A percentile compares a stretch with the other conserved stretches of the same genome.
These are phyloP conservation scores for Sclerospora graminicola DNA, from an alignment of 352 stramenopile genomes.

Conservation along the genomic window DNA sequence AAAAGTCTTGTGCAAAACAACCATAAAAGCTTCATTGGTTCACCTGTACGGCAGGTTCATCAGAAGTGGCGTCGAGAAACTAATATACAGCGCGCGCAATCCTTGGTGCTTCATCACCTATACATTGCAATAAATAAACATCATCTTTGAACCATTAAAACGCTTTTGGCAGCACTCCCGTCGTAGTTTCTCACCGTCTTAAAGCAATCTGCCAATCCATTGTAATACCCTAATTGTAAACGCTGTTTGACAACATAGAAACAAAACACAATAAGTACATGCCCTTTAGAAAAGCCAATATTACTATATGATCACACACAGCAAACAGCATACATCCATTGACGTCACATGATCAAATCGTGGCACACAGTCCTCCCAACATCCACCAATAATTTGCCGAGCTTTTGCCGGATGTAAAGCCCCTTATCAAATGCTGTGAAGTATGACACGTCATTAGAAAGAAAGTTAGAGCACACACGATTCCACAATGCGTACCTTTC, in stretches of 20 bases:
- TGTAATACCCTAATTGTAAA: slow-evolving; percentile 98
- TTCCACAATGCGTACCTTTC: no score
- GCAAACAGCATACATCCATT: slow-evolving; percentile 81
- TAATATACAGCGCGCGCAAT: slow-evolving; percentile 85
- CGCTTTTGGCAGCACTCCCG: no score
- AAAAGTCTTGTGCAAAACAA: slow-evolving; percentile 27
- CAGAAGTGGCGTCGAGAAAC: slow-evolving; percentile 95
- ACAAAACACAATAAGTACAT: background rate
- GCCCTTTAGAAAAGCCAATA: background rate
- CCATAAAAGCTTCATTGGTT: background rate
- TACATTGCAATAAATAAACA: background rate
- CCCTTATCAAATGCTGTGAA: no score
- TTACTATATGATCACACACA: background rate
- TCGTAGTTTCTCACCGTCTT: slow-evolving; percentile 36
- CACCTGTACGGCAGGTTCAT: slow-evolving; percentile 97
- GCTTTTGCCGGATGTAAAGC: no score
- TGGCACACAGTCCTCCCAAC: slow-evolving; percentile 96
- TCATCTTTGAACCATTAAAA: background rate
- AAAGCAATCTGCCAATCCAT: slow-evolving; percentile 86
- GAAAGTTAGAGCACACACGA: no score
- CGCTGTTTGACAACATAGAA: slow-evolving; percentile 96
- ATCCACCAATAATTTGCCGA: no score
- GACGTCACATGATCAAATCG: slow-evolving; percentile 98
- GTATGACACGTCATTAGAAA: no score
- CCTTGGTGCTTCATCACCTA: slow-evolving; percentile 75